Percentiles rank a stretch among this genome's conserved stretches.
Conservation (phyloP, 2,329 filamentous ascomycete genomes). For the Neocucurbitaria cava region DNA sequence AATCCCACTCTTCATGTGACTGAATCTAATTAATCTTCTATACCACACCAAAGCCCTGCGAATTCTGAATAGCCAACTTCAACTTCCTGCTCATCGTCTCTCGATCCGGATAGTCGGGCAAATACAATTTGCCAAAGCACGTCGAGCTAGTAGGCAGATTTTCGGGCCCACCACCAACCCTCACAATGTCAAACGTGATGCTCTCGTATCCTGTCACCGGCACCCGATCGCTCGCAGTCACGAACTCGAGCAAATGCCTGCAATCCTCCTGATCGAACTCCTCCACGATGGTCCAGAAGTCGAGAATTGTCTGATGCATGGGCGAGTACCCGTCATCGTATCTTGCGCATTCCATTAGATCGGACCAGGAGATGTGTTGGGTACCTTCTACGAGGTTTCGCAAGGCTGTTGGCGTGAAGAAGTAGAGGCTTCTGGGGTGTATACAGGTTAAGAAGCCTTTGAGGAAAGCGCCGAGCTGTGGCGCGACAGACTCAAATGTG, state of each 20-base stretch:
- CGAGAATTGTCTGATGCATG: constrained; percentile 70
- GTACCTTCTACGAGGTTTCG: constrained; percentile 84
- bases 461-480: constrained; percentile 81
- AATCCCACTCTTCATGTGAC: neutral
- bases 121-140: constrained; percentile 85
- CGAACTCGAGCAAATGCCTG: constrained; percentile 84
- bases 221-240: constrained; percentile 89
- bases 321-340: constrained; percentile 82
- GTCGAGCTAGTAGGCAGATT: constrained; percentile 85
- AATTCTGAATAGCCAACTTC: constrained; percentile 85
- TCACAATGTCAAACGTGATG: constrained; percentile 83
- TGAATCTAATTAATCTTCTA: constrained; percentile 10
- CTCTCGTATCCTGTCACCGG: constrained; percentile 85
- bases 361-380: constrained; percentile 77
- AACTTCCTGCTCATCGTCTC: constrained; percentile 77
- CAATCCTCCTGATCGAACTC: constrained; percentile 72
- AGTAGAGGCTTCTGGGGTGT: constrained; percentile 69
- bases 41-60: constrained; percentile 77
- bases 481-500: constrained; percentile 75
- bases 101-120: constrained; percentile 80
- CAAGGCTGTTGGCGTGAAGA: constrained; percentile 58
- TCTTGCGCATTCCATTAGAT: constrained; percentile 72
- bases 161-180: constrained; percentile 68
- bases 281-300: constrained; percentile 86
- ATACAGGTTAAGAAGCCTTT: constrained; percentile 81